Evolutionary conservation across 345 rosid genomes (phyloP), one percentile per base, ranked within the genome.

Genomic region (Camelina sativa): DNA sequence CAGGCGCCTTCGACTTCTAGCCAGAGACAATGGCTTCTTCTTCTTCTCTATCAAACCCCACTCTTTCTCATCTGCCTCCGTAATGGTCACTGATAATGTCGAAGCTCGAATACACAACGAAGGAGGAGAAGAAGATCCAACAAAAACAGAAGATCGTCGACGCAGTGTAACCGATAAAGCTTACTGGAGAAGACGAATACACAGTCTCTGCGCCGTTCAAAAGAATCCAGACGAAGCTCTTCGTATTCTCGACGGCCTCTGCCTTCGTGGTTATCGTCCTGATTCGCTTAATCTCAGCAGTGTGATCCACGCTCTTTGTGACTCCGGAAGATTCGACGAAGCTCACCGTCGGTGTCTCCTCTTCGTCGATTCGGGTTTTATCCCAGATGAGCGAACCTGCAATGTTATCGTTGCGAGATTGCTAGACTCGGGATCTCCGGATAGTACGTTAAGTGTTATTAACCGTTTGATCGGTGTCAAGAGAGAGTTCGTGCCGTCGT

Each of bases 371-470:
- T 86, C 93, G 6, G 64, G 82, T 17, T 81, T 80, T 59, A 28
- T 82, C 38, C 98, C 96, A 3, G 97, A 89, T 52, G 89, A 89
- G 67, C 82, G 96, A 4, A 84, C 89, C 34, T 91, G 96, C 55
- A 91, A 91, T 70, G 84, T 89, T 0, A 74, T 91, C 62, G 58
- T 93, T 13, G 91, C 98, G 23, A 85, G 91, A 48, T 70, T 93
- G 77, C 88, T 91, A 8, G 76, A 87, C 79, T 89, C 87, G 3
- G 75, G 72, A 19, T 76, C 74, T 75, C 97, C 96, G 3, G 63
- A 61, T 63, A 64, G 62, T 30, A 85, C 88, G 2, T 71, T 85
- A 58, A 50, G 56, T 60, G 88, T 85, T 58, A 13, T 93, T 5
- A 61, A 61, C 16, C 73, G 77, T 71, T 81, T 91, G 86, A 64